Conservation (phyloP, 306 rosid genomes). For the Prosopis cineraria region DNA sequence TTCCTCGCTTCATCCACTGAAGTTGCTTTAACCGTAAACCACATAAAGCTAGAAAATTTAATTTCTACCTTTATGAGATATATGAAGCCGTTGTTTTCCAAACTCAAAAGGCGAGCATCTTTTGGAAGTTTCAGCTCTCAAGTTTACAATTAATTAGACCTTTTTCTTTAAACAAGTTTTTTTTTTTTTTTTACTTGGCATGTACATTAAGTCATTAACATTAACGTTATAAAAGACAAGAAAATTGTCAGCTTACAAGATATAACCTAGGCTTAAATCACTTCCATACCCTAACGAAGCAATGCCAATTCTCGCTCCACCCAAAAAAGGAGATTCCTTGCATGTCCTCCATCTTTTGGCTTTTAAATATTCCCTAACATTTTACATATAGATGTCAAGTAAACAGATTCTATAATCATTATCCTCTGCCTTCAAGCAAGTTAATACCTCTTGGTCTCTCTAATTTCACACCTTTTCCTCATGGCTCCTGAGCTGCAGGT, state of each 20-base stretch:
- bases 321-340: slow-evolving; percentile 55
- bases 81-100: neutral
- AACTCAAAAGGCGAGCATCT: neutral
- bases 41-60: neutral
- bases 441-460: slow-evolving; percentile 23
- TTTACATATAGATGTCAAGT: slow-evolving; percentile 43
- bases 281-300: slow-evolving; percentile 39
- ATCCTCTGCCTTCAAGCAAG: slow-evolving; percentile 28
- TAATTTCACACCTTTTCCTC: slow-evolving; percentile 4
- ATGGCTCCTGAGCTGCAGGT: slow-evolving; percentile 79
- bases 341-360: slow-evolving; percentile 66
- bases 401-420: slow-evolving; percentile 52
- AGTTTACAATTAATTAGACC: neutral
- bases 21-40: neutral
- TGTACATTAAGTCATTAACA: too few relatives aligned
- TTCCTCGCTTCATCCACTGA: slow-evolving; percentile 10
- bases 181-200: neutral
- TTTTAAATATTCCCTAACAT: slow-evolving; percentile 54
- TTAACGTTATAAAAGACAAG: neutral
- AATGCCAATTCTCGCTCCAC: slow-evolving; percentile 16
- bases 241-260: slow-evolving; percentile 1
- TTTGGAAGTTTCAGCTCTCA: neutral
- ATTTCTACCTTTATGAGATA: neutral
- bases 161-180: neutral
- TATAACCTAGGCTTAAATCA: slow-evolving; percentile 24